Base-by-base conservation (phyloP, 208 protist genomes). In the Leishmania braziliensis region DNA sequence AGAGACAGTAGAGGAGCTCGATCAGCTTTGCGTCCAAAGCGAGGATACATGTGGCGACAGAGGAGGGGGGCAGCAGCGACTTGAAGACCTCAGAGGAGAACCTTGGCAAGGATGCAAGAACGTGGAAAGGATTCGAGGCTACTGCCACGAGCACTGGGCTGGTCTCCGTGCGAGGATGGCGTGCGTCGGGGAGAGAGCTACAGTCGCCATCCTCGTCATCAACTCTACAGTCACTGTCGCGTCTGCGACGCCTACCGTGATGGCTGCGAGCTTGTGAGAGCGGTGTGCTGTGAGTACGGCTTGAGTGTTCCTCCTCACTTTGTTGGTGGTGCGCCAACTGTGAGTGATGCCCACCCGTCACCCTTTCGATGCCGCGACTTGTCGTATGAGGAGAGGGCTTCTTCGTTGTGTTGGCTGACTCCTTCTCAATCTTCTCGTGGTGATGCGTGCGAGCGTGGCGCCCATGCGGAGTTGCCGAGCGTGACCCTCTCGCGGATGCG, bases 1-100 rank as follows among this genome's bases (percentile, higher is more conserved):
- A 78, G 60, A 95, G 69, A 23, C 51, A 73, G 33, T 80, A 82
- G 56, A 96, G 84, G 20, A 97, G 84, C 63, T 89, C 86, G 3
- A 76, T 51, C 1, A 97, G 86, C 10, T 85, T 87, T 0, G 43
- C 78, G 33, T 95, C 91, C 26, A 96, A 75, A 14, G 82, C 76
- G 18, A 86, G 75, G 9, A 76, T 33, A 29, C 46, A 70, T 56
- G n/a, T 70, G 56, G 73, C 69, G 9, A 39, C 65, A 53, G 58
- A 70, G 36, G 69, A 66, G n/a, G 53, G 36, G 10, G 79, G 78
- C 18, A 79, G 65, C 65, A 75, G 62, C 20, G 50, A 65, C 53
- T 54, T 5, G 50, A 66, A 75, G 16, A 48, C n/a, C 3, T 36
- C 63, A 26, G 56, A 14, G 0, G 66, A 43, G 18, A 29, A 6